phyloP scores from a whole-genome alignment of 805 yeast species.

The Wickerhamiella australiensis region DNA sequence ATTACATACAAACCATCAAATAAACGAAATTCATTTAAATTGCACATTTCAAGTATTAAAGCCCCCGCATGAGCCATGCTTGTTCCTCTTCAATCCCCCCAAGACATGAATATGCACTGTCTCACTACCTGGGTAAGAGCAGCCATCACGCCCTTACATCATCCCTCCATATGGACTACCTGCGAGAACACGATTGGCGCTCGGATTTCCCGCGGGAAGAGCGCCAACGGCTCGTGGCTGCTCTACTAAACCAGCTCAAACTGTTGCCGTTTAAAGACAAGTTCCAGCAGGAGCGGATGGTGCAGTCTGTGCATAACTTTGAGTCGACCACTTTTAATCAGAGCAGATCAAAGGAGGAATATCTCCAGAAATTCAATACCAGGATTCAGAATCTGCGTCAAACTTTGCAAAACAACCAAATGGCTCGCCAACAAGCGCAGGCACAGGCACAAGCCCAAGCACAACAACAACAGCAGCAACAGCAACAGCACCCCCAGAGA shows the following conservation, averaged over 20 bases:
- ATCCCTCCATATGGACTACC: conserved; percentile 9
- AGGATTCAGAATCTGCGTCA: conserved; percentile 15
- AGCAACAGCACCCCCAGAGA: too few species aligned
- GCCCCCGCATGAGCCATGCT: not conserved
- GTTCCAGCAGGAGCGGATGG: conserved; percentile 25
- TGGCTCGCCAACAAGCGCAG: conserved; percentile 19
- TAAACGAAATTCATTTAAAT: not conserved
- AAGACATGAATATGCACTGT: not conserved
- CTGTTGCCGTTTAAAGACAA: conserved; percentile 21
- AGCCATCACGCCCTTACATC: not conserved
- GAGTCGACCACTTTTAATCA: conserved; percentile 25
- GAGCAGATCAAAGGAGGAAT: conserved; percentile 25
- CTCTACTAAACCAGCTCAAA: conserved; percentile 14
- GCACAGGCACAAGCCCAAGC: conserved; percentile 4
- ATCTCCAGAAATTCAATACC: conserved; percentile 14
- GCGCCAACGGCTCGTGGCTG: conserved; percentile 17
- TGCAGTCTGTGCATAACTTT: conserved; percentile 26
- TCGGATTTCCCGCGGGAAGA: conserved; percentile 16
- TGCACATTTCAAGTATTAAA: too few species aligned
- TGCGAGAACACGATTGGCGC: conserved; percentile 18
- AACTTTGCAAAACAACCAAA: conserved; percentile 10
- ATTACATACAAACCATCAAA: not conserved
- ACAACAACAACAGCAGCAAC: conserved; percentile 16
- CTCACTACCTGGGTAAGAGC: not conserved
- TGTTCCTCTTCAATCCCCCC: not conserved